phyloP scores from a whole-genome alignment of 2,329 filamentous ascomycete species.

The Coniochaeta sp. region DNA sequence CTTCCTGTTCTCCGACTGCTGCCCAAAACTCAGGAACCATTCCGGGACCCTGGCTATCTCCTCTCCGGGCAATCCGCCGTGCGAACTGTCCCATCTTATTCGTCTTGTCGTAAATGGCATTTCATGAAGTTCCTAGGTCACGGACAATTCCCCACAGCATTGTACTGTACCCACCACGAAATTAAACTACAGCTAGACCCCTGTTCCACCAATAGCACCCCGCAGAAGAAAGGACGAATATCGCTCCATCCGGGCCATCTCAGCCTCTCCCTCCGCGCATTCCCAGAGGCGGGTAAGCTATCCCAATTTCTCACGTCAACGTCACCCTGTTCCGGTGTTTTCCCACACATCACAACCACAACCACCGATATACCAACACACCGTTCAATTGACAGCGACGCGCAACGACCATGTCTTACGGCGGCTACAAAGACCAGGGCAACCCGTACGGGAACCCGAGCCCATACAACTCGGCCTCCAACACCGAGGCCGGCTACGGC shows the following conservation, averaged over 20 bases:
- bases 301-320: slow-evolving; percentile 1
- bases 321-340: background rate
- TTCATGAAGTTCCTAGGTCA: background rate
- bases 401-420: slow-evolving; percentile 50
- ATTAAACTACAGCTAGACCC: background rate
- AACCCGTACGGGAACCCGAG: slow-evolving; percentile 35
- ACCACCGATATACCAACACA: no score
- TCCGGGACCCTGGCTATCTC: background rate
- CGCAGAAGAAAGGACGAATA: background rate
- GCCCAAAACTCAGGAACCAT: background rate
- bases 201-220: background rate
- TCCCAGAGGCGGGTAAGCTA: no score
- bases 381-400: slow-evolving; percentile 11
- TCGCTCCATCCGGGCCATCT: background rate
- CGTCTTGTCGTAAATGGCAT: background rate
- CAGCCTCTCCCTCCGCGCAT: background rate
- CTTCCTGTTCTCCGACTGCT: background rate
- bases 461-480: slow-evolving; percentile 49
- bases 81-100: background rate
- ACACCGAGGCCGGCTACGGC: slow-evolving; percentile 38
- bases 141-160: background rate
- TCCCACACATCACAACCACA: background rate
- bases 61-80: background rate
- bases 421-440: slow-evolving; percentile 46
- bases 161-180: background rate